Evolutionary conservation across 208 protist species (phyloP).

Genomic region (Leishmania amazonensis): DNA sequence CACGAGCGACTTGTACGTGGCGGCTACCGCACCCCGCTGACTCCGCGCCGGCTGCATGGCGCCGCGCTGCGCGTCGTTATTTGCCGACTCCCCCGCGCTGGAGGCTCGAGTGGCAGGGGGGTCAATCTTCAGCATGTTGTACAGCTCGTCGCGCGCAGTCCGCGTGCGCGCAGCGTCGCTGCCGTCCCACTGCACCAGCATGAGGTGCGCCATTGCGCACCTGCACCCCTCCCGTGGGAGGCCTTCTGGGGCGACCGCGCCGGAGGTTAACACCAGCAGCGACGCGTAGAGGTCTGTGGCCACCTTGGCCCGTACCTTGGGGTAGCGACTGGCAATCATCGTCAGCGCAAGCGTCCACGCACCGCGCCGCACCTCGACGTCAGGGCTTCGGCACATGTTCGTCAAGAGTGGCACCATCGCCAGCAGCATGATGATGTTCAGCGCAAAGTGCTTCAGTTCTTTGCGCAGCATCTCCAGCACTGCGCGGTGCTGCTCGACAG

Average conservation of each 20-base stretch:
- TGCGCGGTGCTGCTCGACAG: conserved; percentile 37
- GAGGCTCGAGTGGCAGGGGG: conserved; percentile 24
- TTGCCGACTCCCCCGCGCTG: not conserved
- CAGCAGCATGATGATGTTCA: conserved; percentile 77
- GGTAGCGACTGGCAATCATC: conserved; percentile 91
- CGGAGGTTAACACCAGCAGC: conserved; percentile 70
- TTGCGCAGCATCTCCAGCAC: conserved; percentile 64
- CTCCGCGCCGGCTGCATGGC: conserved; percentile 10
- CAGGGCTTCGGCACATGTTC: conserved; percentile 63
- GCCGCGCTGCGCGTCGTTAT: conserved; percentile 20
- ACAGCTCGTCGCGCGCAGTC: conserved; percentile 74
- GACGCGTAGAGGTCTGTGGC: conserved; percentile 88
- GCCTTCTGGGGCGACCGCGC: not conserved
- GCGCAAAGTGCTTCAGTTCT: conserved; percentile 78
- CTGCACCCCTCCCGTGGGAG: conserved; percentile 31
- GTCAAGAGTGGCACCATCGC: conserved; percentile 69
- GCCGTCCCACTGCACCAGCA: conserved; percentile 79
- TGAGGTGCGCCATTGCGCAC: conserved; percentile 65
- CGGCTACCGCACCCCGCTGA: conserved; percentile 47
- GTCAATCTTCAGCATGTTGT: conserved; percentile 66
- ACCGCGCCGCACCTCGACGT: conserved; percentile 44
- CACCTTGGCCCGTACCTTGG: conserved; percentile 88
- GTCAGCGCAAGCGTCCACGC: conserved; percentile 77
- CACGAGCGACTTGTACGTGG: conserved; percentile 79
- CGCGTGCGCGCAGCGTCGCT: conserved; percentile 65